These are phyloP conservation scores for Calocybe indica DNA, from an alignment of 768 basidiomycete genomes.

Conservation along the genomic window DNA sequence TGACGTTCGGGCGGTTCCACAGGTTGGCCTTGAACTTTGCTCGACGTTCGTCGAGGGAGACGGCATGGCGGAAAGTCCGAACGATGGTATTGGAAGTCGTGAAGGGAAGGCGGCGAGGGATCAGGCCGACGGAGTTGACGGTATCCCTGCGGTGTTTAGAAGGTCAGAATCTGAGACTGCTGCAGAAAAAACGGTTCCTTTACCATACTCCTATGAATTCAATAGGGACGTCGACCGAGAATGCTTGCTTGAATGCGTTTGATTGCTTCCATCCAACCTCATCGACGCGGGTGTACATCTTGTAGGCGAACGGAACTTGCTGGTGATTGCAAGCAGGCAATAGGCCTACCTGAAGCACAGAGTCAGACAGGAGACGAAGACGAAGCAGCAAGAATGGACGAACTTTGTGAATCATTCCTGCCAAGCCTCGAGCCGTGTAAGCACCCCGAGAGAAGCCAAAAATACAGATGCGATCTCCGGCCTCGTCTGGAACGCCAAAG, in stretches of 20 bases:
- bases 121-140: constrained; percentile 45
- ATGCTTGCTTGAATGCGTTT: constrained; percentile 4
- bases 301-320: constrained; percentile 8
- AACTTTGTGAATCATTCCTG: constrained; percentile 49
- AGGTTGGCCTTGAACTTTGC: constrained; percentile 14
- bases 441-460: constrained; percentile 50
- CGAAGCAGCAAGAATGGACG: constrained; percentile 21
- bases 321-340: constrained; percentile 4
- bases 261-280: constrained; percentile 3
- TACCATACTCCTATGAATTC: constrained; percentile 52
- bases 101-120: constrained; percentile 39
- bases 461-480: constrained; percentile 51
- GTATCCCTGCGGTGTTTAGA: constrained; percentile 37
- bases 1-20: constrained; percentile 12
- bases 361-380: background rate
- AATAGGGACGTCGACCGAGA: constrained; percentile 24
- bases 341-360: constrained; percentile 1
- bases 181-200: background rate
- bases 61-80: constrained; percentile 12
- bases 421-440: constrained; percentile 37
- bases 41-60: constrained; percentile 14
- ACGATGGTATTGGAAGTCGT: constrained; percentile 37
- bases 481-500: constrained; percentile 19
- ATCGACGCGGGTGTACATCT: constrained; percentile 4
- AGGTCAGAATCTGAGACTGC: background rate